phyloP scores from a whole-genome alignment of 2,329 filamentous ascomycete species.

The Mycosphaerella sp. region DNA sequence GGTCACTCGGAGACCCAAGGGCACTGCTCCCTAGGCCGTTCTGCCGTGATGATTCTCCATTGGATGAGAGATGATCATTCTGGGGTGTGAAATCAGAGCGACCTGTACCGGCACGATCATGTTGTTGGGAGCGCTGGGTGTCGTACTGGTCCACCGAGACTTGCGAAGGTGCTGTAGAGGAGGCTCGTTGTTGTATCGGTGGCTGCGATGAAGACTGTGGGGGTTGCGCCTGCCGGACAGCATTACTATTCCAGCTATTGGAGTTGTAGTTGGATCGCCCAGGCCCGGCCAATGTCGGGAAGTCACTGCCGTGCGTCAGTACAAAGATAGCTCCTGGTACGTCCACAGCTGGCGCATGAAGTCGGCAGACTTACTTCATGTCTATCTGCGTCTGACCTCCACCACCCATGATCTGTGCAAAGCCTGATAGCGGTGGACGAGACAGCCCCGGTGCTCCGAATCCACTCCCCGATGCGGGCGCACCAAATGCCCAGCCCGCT shows the following conservation, averaged over 20 bases:
- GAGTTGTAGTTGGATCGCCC: slow-evolving; percentile 51
- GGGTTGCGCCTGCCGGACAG: slow-evolving; percentile 42
- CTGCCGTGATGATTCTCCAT: slow-evolving; percentile 28
- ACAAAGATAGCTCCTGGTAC: not conserved
- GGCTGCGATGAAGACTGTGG: slow-evolving; percentile 35
- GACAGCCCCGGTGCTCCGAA: slow-evolving; percentile 22
- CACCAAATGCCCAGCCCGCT: slow-evolving; percentile 52
- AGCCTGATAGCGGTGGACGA: slow-evolving; percentile 30
- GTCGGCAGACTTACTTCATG: slow-evolving; percentile 30
- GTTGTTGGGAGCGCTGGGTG: slow-evolving; percentile 42
- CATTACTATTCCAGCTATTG: slow-evolving; percentile 52
- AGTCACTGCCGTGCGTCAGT: slow-evolving; percentile 46
- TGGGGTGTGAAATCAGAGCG: slow-evolving; percentile 58
- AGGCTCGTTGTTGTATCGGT: slow-evolving; percentile 36
- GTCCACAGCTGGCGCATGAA: not conserved
- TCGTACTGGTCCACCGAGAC: slow-evolving; percentile 52
- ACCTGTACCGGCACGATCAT: slow-evolving; percentile 36
- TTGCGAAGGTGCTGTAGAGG: slow-evolving; percentile 39
- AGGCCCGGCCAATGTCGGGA: slow-evolving; percentile 54
- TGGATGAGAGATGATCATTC: slow-evolving; percentile 46
- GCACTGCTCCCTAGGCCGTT: slow-evolving; percentile 22
- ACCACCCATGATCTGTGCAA: slow-evolving; percentile 34
- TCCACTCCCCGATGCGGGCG: slow-evolving; percentile 44
- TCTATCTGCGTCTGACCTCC: slow-evolving; percentile 30
- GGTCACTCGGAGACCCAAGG: slow-evolving; percentile 23